Evolutionary conservation across 1,139 yeast species (phyloP).

Genomic region (Suhomyces bokatorum): DNA sequence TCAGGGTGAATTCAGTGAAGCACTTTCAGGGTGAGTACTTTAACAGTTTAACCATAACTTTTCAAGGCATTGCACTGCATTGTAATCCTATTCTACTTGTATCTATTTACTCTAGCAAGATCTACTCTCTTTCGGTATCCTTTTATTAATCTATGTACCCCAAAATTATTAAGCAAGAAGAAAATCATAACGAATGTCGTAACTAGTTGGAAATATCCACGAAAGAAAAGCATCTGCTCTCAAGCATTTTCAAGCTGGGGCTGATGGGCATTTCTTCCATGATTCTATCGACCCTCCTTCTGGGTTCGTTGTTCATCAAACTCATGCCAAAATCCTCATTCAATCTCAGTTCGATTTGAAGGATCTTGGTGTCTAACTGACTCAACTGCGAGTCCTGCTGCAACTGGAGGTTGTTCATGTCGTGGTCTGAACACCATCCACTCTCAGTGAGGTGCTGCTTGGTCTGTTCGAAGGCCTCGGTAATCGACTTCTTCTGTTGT

Average conservation of each 20-base stretch:
- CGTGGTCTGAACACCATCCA: slow-evolving; percentile 51
- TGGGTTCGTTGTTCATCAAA: slow-evolving; percentile 16
- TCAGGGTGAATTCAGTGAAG: no score
- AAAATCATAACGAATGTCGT: slow-evolving; percentile 9
- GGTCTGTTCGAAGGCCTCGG: slow-evolving; percentile 40
- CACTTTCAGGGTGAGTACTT: no score
- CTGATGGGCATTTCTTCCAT: slow-evolving; percentile 19
- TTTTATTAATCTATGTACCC: slow-evolving; percentile 3
- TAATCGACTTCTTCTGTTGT: slow-evolving; percentile 33
- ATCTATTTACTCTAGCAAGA: no score
- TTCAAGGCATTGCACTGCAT: no score
- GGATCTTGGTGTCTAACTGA: slow-evolving; percentile 36
- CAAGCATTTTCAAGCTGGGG: slow-evolving; percentile 28
- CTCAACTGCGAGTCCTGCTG: slow-evolving; percentile 36
- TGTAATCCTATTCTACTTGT: no score
- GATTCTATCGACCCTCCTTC: slow-evolving; percentile 7
- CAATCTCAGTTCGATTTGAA: slow-evolving; percentile 34
- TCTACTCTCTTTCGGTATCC: not conserved
- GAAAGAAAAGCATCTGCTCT: slow-evolving; percentile 29
- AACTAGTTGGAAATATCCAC: slow-evolving; percentile 16
- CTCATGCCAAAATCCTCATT: slow-evolving; percentile 30
- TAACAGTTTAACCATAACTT: no score
- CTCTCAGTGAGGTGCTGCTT: slow-evolving; percentile 34
- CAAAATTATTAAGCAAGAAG: slow-evolving; percentile 6
- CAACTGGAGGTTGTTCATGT: slow-evolving; percentile 41